A percentile compares a stretch with the other conserved stretches of the same genome.
Conservation (phyloP, 2,329 filamentous ascomycete genomes). For the Colletotrichum paranaense region DNA sequence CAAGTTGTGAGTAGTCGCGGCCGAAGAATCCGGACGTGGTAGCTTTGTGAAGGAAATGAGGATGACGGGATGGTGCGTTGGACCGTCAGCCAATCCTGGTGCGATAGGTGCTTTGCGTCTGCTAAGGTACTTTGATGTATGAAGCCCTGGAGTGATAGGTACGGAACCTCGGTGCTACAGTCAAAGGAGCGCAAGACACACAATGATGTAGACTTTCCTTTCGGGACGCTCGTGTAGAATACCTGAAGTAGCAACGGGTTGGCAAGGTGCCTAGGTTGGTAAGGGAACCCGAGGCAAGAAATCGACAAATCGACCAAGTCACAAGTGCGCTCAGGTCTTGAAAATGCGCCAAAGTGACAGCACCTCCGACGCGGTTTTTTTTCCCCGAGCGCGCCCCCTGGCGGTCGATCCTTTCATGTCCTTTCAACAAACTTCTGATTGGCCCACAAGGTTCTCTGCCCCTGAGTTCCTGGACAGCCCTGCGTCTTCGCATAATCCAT, state of each 20-base stretch:
- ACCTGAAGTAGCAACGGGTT: not conserved
- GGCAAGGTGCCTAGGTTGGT: not conserved
- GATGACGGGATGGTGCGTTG: not conserved
- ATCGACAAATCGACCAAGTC: not conserved
- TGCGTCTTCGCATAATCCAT: no score
- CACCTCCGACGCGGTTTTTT: constrained; percentile 14
- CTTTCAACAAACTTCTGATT: not conserved
- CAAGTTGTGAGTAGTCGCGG: not conserved
- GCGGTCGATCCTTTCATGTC: not conserved
- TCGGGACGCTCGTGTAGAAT: not conserved
- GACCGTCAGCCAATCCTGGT: not conserved
- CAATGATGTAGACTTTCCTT: not conserved
- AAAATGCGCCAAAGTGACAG: constrained; percentile 10
- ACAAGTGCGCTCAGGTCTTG: constrained; percentile 6
- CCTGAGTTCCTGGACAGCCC: not conserved
- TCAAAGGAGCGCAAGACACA: not conserved
- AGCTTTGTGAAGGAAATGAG: not conserved
- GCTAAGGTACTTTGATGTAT: not conserved
- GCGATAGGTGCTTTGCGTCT: not conserved
- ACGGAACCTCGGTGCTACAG: not conserved
- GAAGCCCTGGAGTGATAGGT: not conserved
- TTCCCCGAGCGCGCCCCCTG: constrained; percentile 20
- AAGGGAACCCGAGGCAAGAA: not conserved
- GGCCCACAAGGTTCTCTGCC: not conserved
- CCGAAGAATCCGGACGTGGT: not conserved